Evolutionary conservation across 176 grass and related monocot genomes (phyloP).

Genomic region (Microstegium vimineum): DNA sequence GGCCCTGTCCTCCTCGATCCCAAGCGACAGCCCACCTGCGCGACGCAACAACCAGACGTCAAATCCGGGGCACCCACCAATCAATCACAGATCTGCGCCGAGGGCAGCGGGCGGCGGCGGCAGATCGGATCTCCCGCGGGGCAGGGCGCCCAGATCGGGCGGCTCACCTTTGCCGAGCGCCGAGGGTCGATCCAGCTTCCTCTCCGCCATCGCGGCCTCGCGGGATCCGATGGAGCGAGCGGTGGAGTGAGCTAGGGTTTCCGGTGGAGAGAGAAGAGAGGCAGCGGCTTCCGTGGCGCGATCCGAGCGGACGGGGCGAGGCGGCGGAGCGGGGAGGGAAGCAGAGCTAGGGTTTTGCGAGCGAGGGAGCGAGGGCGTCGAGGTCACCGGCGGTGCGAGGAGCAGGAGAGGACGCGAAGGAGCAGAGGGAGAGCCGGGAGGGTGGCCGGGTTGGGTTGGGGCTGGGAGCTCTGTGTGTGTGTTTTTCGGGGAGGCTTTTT

Average conservation of each 20-base stretch:
- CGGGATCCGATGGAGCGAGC: slow-evolving; percentile 35
- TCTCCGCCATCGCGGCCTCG: slow-evolving; percentile 54
- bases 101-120: background rate
- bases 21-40: slow-evolving; percentile 67
- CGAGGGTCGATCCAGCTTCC: slow-evolving; percentile 71
- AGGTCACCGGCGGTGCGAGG: slow-evolving; percentile 39
- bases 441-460: slow-evolving; percentile 15
- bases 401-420: too few relatives aligned
- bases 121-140: slow-evolving; percentile 39
- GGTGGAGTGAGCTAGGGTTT: slow-evolving; percentile 65
- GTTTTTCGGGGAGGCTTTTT: background rate
- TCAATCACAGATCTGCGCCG: slow-evolving; percentile 25
- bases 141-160: background rate
- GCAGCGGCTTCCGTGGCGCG: background rate
- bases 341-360: slow-evolving; percentile 57
- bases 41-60: slow-evolving; percentile 36
- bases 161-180: slow-evolving; percentile 71
- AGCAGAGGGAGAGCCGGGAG: background rate
- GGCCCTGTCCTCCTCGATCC: slow-evolving; percentile 71
- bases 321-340: background rate
- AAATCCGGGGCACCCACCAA: slow-evolving; percentile 25
- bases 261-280: background rate
- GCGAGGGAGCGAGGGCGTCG: background rate
- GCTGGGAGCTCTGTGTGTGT: background rate
- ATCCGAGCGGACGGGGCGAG: background rate